phyloP scores from a whole-genome alignment of 768 basidiomycete genomes.

The Tulasnella sp. region DNA sequence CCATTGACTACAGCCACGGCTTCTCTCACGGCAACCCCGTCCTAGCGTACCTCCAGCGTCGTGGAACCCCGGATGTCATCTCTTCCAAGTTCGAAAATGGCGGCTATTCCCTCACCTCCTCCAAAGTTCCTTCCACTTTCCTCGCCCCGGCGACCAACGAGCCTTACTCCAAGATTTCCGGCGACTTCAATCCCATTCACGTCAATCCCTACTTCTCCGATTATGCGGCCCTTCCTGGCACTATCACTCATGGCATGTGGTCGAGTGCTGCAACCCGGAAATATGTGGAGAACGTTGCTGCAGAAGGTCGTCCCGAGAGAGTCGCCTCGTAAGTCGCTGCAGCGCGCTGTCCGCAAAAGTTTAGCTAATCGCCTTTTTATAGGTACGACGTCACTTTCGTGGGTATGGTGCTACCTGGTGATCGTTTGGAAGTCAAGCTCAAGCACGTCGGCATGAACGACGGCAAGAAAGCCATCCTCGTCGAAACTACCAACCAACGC shows the following conservation, averaged over 20 bases:
- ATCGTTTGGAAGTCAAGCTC: constrained; percentile 51
- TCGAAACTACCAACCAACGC: constrained; percentile 59
- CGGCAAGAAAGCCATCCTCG: constrained; percentile 72
- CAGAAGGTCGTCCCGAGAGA: constrained; percentile 88
- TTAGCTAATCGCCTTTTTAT: constrained; percentile 26
- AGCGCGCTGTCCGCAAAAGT: constrained; percentile 48
- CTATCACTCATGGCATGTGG: constrained; percentile 98
- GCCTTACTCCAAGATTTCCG: constrained; percentile 93
- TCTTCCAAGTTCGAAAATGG: constrained; percentile 77
- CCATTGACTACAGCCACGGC: constrained; percentile 83
- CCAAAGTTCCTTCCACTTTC: constrained; percentile 66
- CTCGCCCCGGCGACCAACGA: constrained; percentile 89
- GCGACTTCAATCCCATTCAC: constrained; percentile 99
- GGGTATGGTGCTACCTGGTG: constrained; percentile 54
- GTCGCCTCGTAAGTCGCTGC: constrained; percentile 82
- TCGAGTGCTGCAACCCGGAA: constrained; percentile 95
- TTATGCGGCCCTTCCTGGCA: constrained; percentile 88
- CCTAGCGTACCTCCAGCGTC: constrained; percentile 87
- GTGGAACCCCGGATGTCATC: constrained; percentile 78
- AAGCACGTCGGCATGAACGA: constrained; percentile 57
- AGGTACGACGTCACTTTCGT: constrained; percentile 66
- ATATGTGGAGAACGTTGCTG: constrained; percentile 91
- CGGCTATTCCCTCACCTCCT: constrained; percentile 79
- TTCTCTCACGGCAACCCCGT: constrained; percentile 93
- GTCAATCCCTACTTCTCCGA: constrained; percentile 98